Percentiles rank a stretch among this genome's conserved stretches.
Evolutionary conservation across 805 yeast species (phyloP).

Genomic region (Wickerhamomyces canadensis): DNA sequence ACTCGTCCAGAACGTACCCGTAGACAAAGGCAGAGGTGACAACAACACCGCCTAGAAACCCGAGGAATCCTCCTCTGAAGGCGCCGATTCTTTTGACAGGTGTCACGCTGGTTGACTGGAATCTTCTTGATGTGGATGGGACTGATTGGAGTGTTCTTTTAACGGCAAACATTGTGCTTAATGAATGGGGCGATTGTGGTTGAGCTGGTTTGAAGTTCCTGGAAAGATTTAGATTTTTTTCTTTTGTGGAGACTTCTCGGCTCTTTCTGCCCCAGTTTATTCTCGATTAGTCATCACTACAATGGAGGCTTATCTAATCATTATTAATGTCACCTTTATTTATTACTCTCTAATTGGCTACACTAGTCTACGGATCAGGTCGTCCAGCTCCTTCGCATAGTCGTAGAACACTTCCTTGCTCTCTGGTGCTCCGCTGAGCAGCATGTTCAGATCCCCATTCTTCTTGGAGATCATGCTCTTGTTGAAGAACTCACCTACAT

Average conservation of each 20-base stretch:
- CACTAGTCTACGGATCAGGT: no score
- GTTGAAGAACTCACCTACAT: background rate
- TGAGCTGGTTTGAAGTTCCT: no score
- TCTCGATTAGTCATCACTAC: no score
- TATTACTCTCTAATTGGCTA: no score
- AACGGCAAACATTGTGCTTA: no score
- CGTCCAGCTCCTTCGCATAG: background rate
- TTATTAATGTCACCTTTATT: no score
- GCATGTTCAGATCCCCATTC: background rate
- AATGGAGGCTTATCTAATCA: no score
- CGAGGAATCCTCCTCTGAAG: slow-evolving; percentile 51
- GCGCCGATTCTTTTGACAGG: slow-evolving; percentile 31
- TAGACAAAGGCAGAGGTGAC: slow-evolving; percentile 72
- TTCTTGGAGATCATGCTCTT: background rate
- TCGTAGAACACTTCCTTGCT: background rate
- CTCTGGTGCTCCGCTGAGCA: background rate
- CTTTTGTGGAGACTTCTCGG: no score
- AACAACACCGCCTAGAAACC: slow-evolving; percentile 74
- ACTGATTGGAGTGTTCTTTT: background rate
- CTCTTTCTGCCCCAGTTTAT: no score
- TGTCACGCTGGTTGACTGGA: background rate
- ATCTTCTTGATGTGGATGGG: background rate
- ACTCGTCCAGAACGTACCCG: slow-evolving; percentile 73
- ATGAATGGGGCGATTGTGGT: no score
- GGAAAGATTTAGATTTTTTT: no score